A percentile compares a stretch with the other conserved stretches of the same genome.
Evolutionary conservation across 1,284 basidiomycete species (phyloP).

Genomic region (Wallemia ichthyophaga): DNA sequence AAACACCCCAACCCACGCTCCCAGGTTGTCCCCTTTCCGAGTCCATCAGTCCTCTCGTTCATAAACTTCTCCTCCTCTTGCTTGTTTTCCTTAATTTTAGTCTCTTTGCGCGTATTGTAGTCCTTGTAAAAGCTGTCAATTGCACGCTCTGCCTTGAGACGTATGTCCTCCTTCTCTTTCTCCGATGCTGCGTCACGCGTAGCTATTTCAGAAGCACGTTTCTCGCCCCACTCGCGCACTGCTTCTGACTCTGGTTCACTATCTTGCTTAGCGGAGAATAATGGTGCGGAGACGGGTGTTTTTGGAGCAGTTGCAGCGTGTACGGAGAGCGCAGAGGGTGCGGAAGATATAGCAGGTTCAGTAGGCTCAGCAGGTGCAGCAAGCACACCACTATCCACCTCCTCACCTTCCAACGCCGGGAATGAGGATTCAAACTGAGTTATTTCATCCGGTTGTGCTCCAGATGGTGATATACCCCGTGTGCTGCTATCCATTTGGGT

Average conservation of each 20-base stretch:
- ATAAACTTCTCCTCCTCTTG: not conserved
- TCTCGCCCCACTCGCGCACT: not conserved
- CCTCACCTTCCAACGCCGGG: not conserved
- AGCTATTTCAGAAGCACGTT: not conserved
- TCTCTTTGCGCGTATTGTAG: slow-evolving; percentile 73
- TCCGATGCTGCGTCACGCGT: not conserved
- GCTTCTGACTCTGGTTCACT: not conserved
- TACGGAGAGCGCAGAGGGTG: not conserved
- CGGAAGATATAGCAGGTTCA: too few relatives aligned
- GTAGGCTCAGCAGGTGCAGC: too few relatives aligned
- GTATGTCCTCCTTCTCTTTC: slow-evolving; percentile 25
- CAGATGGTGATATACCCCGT: too few relatives aligned
- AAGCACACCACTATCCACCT: not conserved
- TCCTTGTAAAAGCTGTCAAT: slow-evolving; percentile 93
- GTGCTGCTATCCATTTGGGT: not conserved
- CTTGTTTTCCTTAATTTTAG: slow-evolving; percentile 87
- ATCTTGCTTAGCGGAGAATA: not conserved
- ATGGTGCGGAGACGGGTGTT: not conserved
- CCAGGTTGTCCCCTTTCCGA: not conserved
- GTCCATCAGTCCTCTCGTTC: not conserved
- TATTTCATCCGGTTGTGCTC: not conserved
- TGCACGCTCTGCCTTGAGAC: slow-evolving; percentile 59
- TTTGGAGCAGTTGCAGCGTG: not conserved
- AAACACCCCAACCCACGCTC: not conserved
- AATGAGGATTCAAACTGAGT: not conserved